Evolutionary conservation across 139 green algal species (phyloP).

Genomic region (Mesotaenium endlicherianum): DNA sequence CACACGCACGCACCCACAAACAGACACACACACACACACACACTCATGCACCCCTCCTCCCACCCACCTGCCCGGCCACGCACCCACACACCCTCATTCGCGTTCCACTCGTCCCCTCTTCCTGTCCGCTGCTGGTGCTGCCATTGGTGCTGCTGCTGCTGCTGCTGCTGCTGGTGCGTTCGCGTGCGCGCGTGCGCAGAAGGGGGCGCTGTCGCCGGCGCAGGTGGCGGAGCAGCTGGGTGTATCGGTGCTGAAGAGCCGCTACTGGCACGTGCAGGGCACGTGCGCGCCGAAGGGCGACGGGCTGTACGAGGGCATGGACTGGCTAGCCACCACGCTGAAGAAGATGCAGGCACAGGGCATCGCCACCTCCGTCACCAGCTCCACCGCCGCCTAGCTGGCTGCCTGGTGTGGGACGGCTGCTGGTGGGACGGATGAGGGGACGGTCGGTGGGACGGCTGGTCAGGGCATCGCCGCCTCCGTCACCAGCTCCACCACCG

Average conservation of each 20-base stretch:
- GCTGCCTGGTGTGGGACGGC: too few relatives aligned
- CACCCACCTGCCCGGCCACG: not conserved
- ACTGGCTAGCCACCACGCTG: slow-evolving; percentile 79
- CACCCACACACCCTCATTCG: not conserved
- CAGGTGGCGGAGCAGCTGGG: slow-evolving; percentile 85
- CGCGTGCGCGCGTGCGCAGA: slow-evolving; percentile 42
- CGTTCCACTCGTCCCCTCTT: not conserved
- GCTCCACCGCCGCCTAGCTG: not conserved
- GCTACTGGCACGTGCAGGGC: slow-evolving; percentile 90
- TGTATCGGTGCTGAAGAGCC: slow-evolving; percentile 71
- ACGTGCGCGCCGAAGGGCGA: slow-evolving; percentile 71
- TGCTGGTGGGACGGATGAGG: too few relatives aligned
- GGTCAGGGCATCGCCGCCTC: slow-evolving; percentile 26
- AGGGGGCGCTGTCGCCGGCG: slow-evolving; percentile 62
- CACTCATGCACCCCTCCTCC: too few relatives aligned
- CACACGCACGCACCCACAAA: too few relatives aligned
- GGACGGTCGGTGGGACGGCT: too few relatives aligned
- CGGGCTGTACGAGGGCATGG: slow-evolving; percentile 92
- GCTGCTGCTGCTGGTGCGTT: not conserved
- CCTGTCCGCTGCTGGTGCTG: not conserved
- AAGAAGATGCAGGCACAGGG: slow-evolving; percentile 53
- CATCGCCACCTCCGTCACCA: slow-evolving; percentile 26
- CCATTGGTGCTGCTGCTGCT: not conserved
- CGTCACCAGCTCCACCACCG: not conserved
- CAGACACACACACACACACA: too few relatives aligned